Evolutionary conservation across 2,329 filamentous ascomycete species (phyloP).

Genomic region (Botrytis medusae): DNA sequence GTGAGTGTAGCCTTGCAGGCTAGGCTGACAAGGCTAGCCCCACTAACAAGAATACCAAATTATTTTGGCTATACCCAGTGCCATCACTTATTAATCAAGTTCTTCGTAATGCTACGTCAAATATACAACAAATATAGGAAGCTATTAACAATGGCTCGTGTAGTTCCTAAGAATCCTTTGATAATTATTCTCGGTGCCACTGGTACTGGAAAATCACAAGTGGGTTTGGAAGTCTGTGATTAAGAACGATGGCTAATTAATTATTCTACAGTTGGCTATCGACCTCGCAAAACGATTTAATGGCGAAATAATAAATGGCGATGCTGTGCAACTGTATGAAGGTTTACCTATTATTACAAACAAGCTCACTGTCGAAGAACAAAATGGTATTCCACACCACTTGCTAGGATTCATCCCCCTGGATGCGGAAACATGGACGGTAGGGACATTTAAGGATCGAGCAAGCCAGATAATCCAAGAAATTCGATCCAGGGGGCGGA

Average conservation of each 20-base stretch:
- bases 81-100: not conserved
- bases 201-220: constrained; percentile 90
- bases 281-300: constrained; percentile 80
- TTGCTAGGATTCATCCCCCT: constrained; percentile 76
- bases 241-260: constrained; percentile 24
- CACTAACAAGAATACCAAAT: not conserved
- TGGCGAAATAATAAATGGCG: constrained; percentile 94
- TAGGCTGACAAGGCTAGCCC: constrained; percentile 2
- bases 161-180: constrained; percentile 57
- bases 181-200: constrained; percentile 86
- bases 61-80: not conserved
- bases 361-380: constrained; percentile 76
- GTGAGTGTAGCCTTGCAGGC: not conserved
- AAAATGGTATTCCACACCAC: constrained; percentile 81
- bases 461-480: constrained; percentile 70
- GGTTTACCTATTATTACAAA: constrained; percentile 95
- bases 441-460: constrained; percentile 72
- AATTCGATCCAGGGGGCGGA: constrained; percentile 72
- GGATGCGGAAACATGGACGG: constrained; percentile 78
- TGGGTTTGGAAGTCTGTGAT: constrained; percentile 40
- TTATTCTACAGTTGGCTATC: constrained; percentile 57
- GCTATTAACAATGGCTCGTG: constrained; percentile 31
- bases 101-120: constrained; percentile 28
- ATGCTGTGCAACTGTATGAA: constrained; percentile 96
- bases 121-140: constrained; percentile 22